Base-by-base conservation (phyloP, 1,139 yeast species). In the Suhomyces yuchorum region DNA sequence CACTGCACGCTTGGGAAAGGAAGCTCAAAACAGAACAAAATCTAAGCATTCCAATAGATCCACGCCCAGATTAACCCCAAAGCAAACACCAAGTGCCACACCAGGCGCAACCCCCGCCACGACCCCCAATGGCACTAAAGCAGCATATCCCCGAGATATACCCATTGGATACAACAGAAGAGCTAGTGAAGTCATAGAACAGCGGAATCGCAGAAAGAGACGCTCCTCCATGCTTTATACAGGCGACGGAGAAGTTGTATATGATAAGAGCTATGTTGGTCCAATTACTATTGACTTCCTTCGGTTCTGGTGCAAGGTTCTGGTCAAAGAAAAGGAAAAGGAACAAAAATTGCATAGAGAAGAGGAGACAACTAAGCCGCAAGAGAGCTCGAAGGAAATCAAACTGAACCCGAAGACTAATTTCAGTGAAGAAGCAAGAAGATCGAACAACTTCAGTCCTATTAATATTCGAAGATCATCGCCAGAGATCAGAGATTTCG, bases 201-300 rank as follows among this genome's bases (percentile, higher is more conserved):
- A 44, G 40, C 30, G 47, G n/a, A 36, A 48, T 44, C 23, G 49
- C 30, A 49, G 60, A 32, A 56, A 70, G 37, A 54, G 75, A 36
- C 54, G 77, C 9, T 68, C 75, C 1, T 71, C 77, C 0, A 57
- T 69, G 35, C 58, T 70, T 1, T 50, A 61, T 3, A 60, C 63
- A 7, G 57, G 51, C 4, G 49, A 54, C 3, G 73, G 73, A 0
- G 60, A 58, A 14, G 48, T 58, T 2, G 55, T 57, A 0, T 71
- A 61, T 46, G 69, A 70, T 35, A 61, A 69, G 0, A 63, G 60
- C 11, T 73, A 73, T 51, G 58, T 62, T 7, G 79, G 78, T 0
- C 73, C 77, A 1, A 62, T 75, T 5, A 73, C 78, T 0, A 58
- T 69, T 6, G 77, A 72, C 40, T 75, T 70, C 44, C 59, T 75